phyloP scores from a whole-genome alignment of 192 early-diverging fungal species.

The Linnemannia zychae region DNA sequence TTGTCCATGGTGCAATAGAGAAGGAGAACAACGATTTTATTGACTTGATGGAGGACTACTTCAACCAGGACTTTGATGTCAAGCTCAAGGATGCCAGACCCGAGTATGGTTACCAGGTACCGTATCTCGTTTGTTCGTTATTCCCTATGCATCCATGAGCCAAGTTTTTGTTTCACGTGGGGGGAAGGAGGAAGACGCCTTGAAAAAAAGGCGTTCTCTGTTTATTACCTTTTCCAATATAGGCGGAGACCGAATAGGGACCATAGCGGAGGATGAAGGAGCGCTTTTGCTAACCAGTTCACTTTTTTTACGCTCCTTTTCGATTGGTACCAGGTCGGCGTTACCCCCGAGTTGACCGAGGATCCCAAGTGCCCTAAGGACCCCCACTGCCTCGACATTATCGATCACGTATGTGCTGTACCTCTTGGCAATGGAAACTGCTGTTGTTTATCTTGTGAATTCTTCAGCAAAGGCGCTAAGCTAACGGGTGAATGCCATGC shows the following conservation, averaged over 20 bases:
- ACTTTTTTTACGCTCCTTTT: background rate
- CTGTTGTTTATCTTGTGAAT: too few species aligned
- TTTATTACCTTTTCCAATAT: background rate
- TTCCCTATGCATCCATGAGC: background rate
- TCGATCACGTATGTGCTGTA: conserved; percentile 54
- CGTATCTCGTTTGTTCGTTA: background rate
- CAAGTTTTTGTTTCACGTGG: background rate
- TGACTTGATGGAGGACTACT: conserved; percentile 81
- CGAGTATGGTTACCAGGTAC: conserved; percentile 66
- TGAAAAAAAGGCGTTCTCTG: background rate
- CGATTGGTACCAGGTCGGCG: conserved; percentile 53
- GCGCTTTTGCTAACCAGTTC: background rate
- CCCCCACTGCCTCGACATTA: conserved; percentile 68
- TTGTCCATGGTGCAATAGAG: conserved; percentile 27
- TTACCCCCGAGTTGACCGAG: conserved; percentile 78
- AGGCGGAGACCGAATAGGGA: conserved; percentile 2
- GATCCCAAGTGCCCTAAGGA: conserved; percentile 73
- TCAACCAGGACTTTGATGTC: conserved; percentile 68
- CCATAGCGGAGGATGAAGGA: background rate
- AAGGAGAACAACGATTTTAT: conserved; percentile 58
- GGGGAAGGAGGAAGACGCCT: background rate
- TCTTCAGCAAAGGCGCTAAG: background rate
- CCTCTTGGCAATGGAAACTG: background rate
- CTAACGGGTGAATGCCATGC: background rate
- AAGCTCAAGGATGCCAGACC: conserved; percentile 76